Conservation (phyloP, 2,329 filamentous ascomycete genomes). For the Chaetomiaceae sp. region DNA sequence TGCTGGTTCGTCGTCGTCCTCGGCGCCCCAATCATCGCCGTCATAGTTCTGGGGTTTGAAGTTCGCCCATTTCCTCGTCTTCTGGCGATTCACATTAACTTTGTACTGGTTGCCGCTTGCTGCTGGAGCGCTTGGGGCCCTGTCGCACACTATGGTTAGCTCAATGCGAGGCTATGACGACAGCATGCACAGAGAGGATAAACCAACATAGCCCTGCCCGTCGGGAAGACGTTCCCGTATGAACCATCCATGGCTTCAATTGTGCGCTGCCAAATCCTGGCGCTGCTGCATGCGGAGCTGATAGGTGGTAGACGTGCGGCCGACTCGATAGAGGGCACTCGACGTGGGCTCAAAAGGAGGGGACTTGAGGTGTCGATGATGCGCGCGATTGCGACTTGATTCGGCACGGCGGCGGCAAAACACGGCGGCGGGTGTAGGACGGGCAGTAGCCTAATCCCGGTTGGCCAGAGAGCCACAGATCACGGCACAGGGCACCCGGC, state of each 20-base stretch:
- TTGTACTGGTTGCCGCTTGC: slow-evolving; percentile 52
- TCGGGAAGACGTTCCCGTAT: slow-evolving; percentile 31
- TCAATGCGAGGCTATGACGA: neutral
- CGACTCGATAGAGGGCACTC: neutral
- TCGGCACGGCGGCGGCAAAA: slow-evolving; percentile 13
- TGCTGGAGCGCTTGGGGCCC: slow-evolving; percentile 20
- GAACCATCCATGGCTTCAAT: slow-evolving; percentile 28
- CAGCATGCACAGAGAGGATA: neutral
- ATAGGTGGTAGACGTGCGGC: neutral
- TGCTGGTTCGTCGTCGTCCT: slow-evolving; percentile 60
- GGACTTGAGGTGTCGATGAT: slow-evolving; percentile 6
- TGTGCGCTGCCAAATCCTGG: slow-evolving; percentile 4
- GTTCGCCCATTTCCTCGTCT: slow-evolving; percentile 93
- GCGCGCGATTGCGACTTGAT: neutral
- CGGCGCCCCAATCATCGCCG: slow-evolving; percentile 87
- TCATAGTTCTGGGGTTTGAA: slow-evolving; percentile 84
- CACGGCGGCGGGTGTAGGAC: neutral
- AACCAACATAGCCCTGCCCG: slow-evolving; percentile 27
- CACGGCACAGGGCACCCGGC: neutral
- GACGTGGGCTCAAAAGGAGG: neutral
- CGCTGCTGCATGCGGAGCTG: slow-evolving; percentile 1
- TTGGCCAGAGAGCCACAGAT: neutral
- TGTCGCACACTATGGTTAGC: slow-evolving; percentile 13
- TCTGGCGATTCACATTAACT: slow-evolving; percentile 80
- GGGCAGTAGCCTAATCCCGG: neutral